A percentile compares a stretch with the other conserved stretches of the same genome.
Evolutionary conservation across 2,329 filamentous ascomycete genomes (phyloP).

Genomic region (Cordyceps militaris): DNA sequence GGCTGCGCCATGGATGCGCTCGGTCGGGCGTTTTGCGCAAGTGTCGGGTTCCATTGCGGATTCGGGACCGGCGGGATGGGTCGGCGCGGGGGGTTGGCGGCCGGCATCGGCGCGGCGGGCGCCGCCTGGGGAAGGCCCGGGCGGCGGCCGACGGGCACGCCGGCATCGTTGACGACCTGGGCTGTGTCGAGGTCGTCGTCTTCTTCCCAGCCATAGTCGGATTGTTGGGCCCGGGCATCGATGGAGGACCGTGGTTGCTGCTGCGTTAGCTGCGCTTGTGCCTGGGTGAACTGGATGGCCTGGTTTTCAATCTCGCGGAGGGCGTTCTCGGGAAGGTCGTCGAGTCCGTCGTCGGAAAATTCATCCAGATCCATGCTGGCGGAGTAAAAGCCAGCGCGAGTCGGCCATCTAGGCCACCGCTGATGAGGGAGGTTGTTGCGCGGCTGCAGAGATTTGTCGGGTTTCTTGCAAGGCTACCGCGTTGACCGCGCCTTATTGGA

Average conservation of each 20-base stretch:
- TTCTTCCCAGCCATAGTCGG: slow-evolving; percentile 40
- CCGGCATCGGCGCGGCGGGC: slow-evolving; percentile 24
- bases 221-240: slow-evolving; percentile 22
- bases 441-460: background rate
- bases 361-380: slow-evolving; percentile 41
- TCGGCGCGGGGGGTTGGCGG: slow-evolving; percentile 20
- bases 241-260: slow-evolving; percentile 19
- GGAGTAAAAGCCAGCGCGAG: background rate
- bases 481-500: background rate
- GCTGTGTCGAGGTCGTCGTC: slow-evolving; percentile 54
- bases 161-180: slow-evolving; percentile 45
- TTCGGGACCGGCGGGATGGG: slow-evolving; percentile 27
- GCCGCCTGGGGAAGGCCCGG: background rate
- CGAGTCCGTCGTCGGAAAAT: slow-evolving; percentile 58
- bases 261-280: slow-evolving; percentile 26
- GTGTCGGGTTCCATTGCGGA: slow-evolving; percentile 32
- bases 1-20: slow-evolving; percentile 12
- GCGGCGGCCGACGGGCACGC: slow-evolving; percentile 31
- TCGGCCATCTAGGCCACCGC: background rate
- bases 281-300: slow-evolving; percentile 55
- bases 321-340: slow-evolving; percentile 49
- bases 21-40: slow-evolving; percentile 19
- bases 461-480: background rate
- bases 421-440: background rate
- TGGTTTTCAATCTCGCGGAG: slow-evolving; percentile 57